Evolutionary conservation across 768 basidiomycete genomes (phyloP).

Genomic region (Hirschioporus abietinus): DNA sequence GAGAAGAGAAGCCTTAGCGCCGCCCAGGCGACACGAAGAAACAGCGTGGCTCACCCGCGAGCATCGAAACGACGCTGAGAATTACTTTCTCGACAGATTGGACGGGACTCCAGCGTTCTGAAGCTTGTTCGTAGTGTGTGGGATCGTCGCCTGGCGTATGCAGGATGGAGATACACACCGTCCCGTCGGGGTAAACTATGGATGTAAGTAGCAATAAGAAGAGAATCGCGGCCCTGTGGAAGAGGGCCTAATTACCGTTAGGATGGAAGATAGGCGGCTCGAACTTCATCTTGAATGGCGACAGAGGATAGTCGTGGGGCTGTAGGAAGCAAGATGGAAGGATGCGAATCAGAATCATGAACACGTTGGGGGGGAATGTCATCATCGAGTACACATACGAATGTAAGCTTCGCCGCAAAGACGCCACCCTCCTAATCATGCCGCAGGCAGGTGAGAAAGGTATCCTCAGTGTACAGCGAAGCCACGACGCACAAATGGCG

Average conservation of each 20-base stretch:
- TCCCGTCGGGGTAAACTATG: conserved; percentile 92
- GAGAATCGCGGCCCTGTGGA: conserved; percentile 1
- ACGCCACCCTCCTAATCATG: conserved; percentile 81
- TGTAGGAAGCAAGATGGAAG: conserved; percentile 23
- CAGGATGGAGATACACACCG: conserved; percentile 96
- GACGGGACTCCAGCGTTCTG: conserved; percentile 98
- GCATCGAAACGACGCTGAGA: conserved; percentile 93
- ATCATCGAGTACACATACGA: conserved; percentile 51
- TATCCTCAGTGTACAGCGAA: neutral
- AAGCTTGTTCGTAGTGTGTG: conserved; percentile 90
- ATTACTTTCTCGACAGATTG: conserved; percentile 97
- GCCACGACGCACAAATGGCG: conserved; percentile 69
- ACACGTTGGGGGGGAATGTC: conserved; percentile 6
- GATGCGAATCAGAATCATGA: conserved; percentile 11
- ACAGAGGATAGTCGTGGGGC: conserved; percentile 93
- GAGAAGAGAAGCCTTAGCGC: conserved; percentile 2
- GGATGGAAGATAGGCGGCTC: conserved; percentile 97
- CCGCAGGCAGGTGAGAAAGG: conserved; percentile 4
- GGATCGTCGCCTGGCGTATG: conserved; percentile 93
- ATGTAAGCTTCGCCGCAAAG: conserved; percentile 87
- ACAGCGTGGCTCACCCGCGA: conserved; percentile 61
- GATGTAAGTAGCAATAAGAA: conserved; percentile 1
- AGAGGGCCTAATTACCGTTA: conserved; percentile 64
- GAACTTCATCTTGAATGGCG: conserved; percentile 99
- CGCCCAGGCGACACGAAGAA: conserved; percentile 2